Evolutionary conservation across 176 grass and related monocot species (phyloP), one percentile per base, ranked within the genome.

Genomic region (Pontederia paniculata): DNA sequence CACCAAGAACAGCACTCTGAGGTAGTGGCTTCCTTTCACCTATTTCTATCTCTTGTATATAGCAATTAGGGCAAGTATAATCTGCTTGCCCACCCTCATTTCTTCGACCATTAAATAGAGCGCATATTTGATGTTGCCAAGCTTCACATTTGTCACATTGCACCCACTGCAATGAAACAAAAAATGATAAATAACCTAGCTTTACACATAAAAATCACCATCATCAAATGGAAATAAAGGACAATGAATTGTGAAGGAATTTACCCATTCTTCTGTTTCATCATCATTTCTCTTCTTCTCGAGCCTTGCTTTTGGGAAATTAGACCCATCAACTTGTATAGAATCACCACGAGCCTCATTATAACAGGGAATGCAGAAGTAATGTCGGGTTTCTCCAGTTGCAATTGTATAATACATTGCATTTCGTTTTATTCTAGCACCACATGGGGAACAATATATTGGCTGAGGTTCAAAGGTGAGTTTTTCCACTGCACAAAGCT

Each of bases 191-290:
- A 63, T 47, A 44, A 47, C 23, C 47, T 42, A 63, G 17, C 7
- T 23, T 42, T 14, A 20, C 5, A 48, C 2, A 63, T 19, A 23
- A 10, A 10, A 15, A 25, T 13, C 20, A 14, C 43, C 8, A 17
- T 9, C 20, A 21, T 1, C 8, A 22, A 52, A 12, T 53, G 80
- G 64, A 65, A 55, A 42, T 18, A 15, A 15, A 22, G 10, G n/a
- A 52, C 19, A 50, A 50, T 50, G 11, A 50, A 50, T 8, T 5
- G 15, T 7, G 10, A 16, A 63, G 44, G 9, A 65, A 51, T 69
- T 63, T 93, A 99, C 94, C 94, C 77, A 82, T 93, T 99, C 94
- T 83, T 99, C 94, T n/a, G 81, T 88, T 79, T 99, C 94, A 70
- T 99, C 94, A 22, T 99, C 94, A 73, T 99, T 99, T 73, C 64